Evolutionary conservation across 148 eudicot species (phyloP).

Genomic region (Nepenthes mirabilis): DNA sequence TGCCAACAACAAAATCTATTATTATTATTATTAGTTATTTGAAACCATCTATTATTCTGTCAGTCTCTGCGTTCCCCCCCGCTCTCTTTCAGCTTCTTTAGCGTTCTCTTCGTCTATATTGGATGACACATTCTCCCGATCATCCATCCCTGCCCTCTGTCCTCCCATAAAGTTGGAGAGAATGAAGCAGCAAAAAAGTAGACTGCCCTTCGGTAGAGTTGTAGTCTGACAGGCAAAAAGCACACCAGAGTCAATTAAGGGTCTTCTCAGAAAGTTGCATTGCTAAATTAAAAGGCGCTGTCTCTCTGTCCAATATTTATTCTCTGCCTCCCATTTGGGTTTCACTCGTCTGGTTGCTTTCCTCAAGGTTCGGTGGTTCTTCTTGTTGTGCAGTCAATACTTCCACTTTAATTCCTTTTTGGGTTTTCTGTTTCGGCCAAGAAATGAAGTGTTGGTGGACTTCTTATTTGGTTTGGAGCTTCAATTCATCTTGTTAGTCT

Average conservation of each 20-base stretch:
- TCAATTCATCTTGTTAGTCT: no score
- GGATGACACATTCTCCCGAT: not conserved
- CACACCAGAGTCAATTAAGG: slow-evolving; percentile 3
- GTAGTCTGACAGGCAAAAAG: not conserved
- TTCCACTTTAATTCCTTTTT: no score
- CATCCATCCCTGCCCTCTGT: not conserved
- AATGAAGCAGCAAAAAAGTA: slow-evolving; percentile 6
- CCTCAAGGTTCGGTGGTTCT: not conserved
- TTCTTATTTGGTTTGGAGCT: no score
- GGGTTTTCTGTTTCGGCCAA: no score
- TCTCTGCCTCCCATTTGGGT: slow-evolving; percentile 2
- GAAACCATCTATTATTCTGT: no score
- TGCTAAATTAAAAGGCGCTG: slow-evolving; percentile 15
- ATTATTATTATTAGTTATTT: not conserved
- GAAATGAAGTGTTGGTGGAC: no score
- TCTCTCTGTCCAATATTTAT: not conserved
- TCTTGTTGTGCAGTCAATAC: not conserved
- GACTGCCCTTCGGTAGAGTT: not conserved
- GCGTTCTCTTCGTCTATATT: not conserved
- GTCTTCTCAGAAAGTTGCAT: slow-evolving; percentile 17
- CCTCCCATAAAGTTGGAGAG: slow-evolving; percentile 12
- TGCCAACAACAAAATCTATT: slow-evolving; percentile 11
- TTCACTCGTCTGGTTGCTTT: not conserved
- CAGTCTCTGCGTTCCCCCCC: not conserved
- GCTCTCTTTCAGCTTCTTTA: not conserved